A percentile compares a stretch with the other conserved stretches of the same genome.
These are phyloP conservation scores for Aspergillus glaucus DNA, from an alignment of 2,329 filamentous ascomycete species.

Conservation along the genomic window DNA sequence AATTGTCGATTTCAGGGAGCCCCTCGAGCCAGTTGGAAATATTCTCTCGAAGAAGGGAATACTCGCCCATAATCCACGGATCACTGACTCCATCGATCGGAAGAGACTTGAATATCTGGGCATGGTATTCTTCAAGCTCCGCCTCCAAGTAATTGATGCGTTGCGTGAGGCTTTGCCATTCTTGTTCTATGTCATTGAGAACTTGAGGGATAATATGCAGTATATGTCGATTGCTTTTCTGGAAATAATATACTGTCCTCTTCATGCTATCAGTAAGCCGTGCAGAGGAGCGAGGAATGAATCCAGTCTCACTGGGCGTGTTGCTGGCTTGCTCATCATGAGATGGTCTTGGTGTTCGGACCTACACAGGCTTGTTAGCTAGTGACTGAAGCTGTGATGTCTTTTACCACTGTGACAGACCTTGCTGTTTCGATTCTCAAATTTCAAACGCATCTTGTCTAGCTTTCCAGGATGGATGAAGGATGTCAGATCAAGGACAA, in stretches of 20 bases:
- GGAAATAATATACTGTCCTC: neutral
- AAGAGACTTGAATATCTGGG: neutral
- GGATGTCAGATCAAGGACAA: too few relatives aligned
- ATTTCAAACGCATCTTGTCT: too few relatives aligned
- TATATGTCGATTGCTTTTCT: neutral
- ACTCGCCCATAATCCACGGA: neutral
- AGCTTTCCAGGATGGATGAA: too few relatives aligned
- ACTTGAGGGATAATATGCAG: neutral
- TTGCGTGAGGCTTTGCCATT: neutral
- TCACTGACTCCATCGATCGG: constrained; percentile 1
- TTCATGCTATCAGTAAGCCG: too few relatives aligned
- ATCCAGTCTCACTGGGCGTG: too few relatives aligned
- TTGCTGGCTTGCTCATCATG: too few relatives aligned
- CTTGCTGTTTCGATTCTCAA: too few relatives aligned
- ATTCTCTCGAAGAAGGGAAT: neutral
- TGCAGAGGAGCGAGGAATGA: too few relatives aligned
- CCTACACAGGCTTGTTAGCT: too few relatives aligned
- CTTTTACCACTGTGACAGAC: too few relatives aligned
- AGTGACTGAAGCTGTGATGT: too few relatives aligned
- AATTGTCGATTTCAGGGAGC: constrained; percentile 1
- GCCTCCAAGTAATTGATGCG: neutral
- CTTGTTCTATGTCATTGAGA: neutral
- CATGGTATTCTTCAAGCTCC: neutral
- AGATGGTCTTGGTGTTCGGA: too few relatives aligned
- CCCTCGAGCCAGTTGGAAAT: constrained; percentile 1